Conservation (phyloP, 2,329 filamentous ascomycete species). For the Aspergillus hiratsukae region DNA sequence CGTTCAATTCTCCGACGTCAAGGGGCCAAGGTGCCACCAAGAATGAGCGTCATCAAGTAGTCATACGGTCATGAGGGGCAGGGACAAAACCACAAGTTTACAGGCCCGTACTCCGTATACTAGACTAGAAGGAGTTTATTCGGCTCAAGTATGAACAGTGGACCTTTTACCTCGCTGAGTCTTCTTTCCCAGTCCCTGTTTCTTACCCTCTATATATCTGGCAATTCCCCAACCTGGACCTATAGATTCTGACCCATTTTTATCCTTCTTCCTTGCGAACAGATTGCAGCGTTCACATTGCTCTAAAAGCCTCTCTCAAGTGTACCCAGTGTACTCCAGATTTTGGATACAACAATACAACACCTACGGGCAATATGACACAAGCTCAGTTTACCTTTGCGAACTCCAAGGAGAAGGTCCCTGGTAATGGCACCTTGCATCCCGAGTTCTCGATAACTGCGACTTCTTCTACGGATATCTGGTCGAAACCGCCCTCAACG, state of each 20-base stretch:
- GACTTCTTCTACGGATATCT: conserved; percentile 64
- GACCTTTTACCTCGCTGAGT: not conserved
- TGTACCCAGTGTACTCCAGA: not conserved
- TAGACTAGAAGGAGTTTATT: not conserved
- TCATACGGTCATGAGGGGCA: not conserved
- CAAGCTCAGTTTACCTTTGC: conserved; percentile 28
- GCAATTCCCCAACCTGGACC: not conserved
- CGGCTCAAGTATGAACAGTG: not conserved
- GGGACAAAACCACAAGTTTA: not conserved
- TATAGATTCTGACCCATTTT: not conserved
- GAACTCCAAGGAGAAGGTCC: conserved; percentile 30
- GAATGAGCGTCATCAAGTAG: not conserved
- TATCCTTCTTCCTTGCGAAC: not conserved
- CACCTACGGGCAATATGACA: conserved; percentile 20
- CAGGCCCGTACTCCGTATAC: not conserved
- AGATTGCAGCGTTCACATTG: not conserved
- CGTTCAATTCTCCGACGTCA: not conserved
- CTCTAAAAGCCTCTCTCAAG: not conserved
- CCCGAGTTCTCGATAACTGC: conserved; percentile 52
- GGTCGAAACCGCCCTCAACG: conserved; percentile 67
- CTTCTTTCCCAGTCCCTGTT: not conserved
- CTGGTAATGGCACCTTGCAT: conserved; percentile 25
- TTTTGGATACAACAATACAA: not conserved
- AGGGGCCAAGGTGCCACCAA: not conserved
- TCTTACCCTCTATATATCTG: not conserved